These are phyloP conservation scores for Coemansia sp. DNA, from an alignment of 192 early-diverging fungal species.

Conservation along the genomic window DNA sequence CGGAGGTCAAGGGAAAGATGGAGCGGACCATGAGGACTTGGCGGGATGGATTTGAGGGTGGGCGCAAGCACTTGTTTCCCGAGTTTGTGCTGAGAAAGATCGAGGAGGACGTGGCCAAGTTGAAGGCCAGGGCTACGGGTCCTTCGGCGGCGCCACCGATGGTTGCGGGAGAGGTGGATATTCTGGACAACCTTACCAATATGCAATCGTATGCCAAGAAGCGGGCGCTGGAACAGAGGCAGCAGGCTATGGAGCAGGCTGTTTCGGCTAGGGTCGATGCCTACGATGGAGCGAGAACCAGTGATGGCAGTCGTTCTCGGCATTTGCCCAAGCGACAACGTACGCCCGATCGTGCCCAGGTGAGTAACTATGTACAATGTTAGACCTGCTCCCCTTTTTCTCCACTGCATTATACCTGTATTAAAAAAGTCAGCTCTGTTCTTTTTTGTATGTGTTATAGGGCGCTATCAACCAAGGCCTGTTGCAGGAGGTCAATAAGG, in stretches of 20 bases:
- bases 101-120: constrained; percentile 35
- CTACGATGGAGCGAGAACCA: constrained; percentile 5
- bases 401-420: background rate
- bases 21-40: constrained; percentile 80
- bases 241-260: constrained; percentile 26
- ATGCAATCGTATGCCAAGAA: constrained; percentile 45
- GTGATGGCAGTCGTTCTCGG: background rate
- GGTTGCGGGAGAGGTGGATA: constrained; percentile 7
- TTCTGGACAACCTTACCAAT: constrained; percentile 38
- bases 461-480: constrained; percentile 21
- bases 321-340: constrained; percentile 24
- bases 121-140: constrained; percentile 30
- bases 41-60: constrained; percentile 64
- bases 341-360: constrained; percentile 21
- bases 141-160: background rate
- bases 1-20: constrained; percentile 66
- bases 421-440: background rate
- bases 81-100: constrained; percentile 51
- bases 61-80: constrained; percentile 31
- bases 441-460: constrained; percentile 15
- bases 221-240: constrained; percentile 32
- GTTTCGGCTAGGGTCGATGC: constrained; percentile 29
- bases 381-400: background rate
- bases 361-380: constrained; percentile 19
- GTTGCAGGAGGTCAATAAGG: constrained; percentile 34